phyloP scores from a whole-genome alignment of 176 grass and related monocot species.

The Hordeum marinum region DNA sequence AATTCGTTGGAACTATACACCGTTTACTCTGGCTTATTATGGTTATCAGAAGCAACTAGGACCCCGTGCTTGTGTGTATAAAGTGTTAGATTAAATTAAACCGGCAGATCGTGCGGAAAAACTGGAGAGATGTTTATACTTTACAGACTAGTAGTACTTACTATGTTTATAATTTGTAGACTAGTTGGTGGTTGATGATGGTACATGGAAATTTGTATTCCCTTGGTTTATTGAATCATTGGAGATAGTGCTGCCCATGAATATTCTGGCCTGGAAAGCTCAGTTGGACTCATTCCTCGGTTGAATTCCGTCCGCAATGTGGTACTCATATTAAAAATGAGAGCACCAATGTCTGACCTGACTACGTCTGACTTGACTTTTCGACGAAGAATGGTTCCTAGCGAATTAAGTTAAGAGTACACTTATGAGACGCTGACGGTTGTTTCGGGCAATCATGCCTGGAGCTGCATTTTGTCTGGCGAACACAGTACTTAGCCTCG shows the following conservation, averaged over 20 bases:
- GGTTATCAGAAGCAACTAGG: neutral
- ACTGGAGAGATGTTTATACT: neutral
- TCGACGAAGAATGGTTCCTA: neutral
- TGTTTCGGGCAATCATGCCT: neutral
- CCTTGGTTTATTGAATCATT: conserved; percentile 17
- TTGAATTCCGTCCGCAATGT: neutral
- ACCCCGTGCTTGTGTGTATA: conserved; percentile 20
- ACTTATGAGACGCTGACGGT: neutral
- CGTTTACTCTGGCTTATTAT: neutral
- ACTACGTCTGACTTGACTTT: neutral
- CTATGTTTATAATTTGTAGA: neutral
- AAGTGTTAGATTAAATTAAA: conserved; percentile 19
- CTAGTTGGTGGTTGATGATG: conserved; percentile 2
- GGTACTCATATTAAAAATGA: too few relatives aligned
- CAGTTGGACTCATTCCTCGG: neutral
- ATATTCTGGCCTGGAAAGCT: neutral
- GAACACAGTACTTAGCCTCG: neutral
- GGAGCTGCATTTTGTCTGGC: neutral
- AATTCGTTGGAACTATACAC: neutral
- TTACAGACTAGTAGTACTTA: neutral
- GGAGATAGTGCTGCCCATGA: neutral
- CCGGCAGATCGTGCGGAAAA: neutral
- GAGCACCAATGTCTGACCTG: neutral
- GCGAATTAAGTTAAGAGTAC: neutral
- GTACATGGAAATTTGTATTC: neutral